Evolutionary conservation across 148 eudicot genomes (phyloP).

Genomic region (Vaccinium myrtillus): DNA sequence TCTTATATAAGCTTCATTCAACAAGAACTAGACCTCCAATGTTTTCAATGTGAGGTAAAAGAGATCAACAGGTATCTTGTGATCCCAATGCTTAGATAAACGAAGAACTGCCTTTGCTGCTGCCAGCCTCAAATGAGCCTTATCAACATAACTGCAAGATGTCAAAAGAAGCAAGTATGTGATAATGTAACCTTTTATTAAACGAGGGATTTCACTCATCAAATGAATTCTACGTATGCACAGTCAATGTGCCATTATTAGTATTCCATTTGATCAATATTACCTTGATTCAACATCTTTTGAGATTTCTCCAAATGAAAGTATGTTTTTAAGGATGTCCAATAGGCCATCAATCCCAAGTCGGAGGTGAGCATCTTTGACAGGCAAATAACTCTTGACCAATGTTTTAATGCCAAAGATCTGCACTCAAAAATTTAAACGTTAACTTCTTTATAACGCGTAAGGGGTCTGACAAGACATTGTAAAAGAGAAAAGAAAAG

Average conservation of each 20-base stretch:
- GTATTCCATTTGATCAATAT: constrained; percentile 6
- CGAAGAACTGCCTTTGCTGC: constrained; percentile 95
- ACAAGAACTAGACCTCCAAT: constrained; percentile 58
- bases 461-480: not conserved
- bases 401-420: constrained; percentile 80
- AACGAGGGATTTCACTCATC: not conserved
- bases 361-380: constrained; percentile 95
- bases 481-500: not conserved
- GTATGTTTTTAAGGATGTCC: constrained; percentile 63
- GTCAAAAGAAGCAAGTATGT: constrained; percentile 9
- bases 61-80: constrained; percentile 74
- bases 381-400: constrained; percentile 94
- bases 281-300: constrained; percentile 77
- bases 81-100: constrained; percentile 88
- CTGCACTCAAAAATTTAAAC: constrained; percentile 32
- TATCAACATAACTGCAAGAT: constrained; percentile 67
- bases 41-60: constrained; percentile 75
- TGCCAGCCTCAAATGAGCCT: constrained; percentile 92
- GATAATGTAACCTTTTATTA: constrained; percentile 1
- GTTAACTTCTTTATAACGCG: not conserved
- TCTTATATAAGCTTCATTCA: not conserved
- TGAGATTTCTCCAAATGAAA: constrained; percentile 76
- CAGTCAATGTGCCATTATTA: not conserved
- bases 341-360: constrained; percentile 76
- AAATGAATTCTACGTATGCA: not conserved